phyloP scores from a whole-genome alignment of 1,139 yeast genomes.

The Magnusiomyces paraingens region DNA sequence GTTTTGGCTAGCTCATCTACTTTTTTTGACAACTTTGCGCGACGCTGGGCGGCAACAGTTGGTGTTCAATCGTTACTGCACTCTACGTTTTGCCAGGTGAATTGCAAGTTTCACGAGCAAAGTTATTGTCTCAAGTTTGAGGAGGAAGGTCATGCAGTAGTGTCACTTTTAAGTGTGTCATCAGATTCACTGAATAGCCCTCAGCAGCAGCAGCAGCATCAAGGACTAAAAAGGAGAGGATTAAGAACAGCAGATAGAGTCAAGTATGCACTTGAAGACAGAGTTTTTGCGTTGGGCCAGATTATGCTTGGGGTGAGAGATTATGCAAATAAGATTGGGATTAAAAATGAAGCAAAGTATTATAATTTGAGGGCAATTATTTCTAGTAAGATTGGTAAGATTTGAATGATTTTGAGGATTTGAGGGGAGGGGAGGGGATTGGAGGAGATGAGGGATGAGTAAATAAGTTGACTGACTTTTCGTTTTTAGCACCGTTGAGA shows the following conservation, averaged over 20 bases:
- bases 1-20: conserved; percentile 21
- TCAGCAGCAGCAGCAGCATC: too few relatives aligned
- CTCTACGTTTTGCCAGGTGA: conserved; percentile 26
- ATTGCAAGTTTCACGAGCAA: conserved; percentile 19
- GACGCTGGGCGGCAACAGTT: conserved; percentile 21
- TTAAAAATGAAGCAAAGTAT: neutral
- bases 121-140: conserved; percentile 23
- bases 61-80: conserved; percentile 21
- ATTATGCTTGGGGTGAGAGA: neutral
- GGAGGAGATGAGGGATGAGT: too few relatives aligned
- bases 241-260: neutral
- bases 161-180: conserved; percentile 9
- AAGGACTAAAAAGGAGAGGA: too few relatives aligned
- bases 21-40: conserved; percentile 26
- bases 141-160: conserved; percentile 12
- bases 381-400: neutral
- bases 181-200: conserved; percentile 1
- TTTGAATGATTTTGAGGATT: too few relatives aligned
- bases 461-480: too few relatives aligned
- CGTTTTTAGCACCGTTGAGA: too few relatives aligned
- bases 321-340: neutral
- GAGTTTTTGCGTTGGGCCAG: neutral
- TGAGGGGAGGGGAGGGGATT: too few relatives aligned
- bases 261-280: neutral
- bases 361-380: neutral